Evolutionary conservation across 2,329 filamentous ascomycete species (phyloP).

Genomic region (Fonsecaea pedrosoi): DNA sequence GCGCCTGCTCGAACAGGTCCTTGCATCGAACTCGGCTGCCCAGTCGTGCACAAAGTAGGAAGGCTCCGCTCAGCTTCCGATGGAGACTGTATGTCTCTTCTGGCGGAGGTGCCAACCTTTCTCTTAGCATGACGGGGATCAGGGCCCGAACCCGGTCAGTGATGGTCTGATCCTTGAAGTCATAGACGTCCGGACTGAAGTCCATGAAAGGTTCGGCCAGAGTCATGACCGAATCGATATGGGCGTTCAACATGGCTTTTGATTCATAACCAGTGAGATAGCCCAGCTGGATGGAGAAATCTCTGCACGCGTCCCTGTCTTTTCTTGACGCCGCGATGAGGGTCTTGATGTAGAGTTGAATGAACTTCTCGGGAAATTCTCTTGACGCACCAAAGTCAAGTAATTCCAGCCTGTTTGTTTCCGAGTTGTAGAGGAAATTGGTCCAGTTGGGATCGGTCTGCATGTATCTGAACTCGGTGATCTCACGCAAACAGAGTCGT

Average conservation of each 20-base stretch:
- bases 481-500: slow-evolving; percentile 88
- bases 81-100: slow-evolving; percentile 98
- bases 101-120: slow-evolving; percentile 86
- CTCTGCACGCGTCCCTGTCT: slow-evolving; percentile 69
- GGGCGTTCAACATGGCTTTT: slow-evolving; percentile 83
- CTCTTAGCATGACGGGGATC: slow-evolving; percentile 91
- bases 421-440: slow-evolving; percentile 89
- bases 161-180: slow-evolving; percentile 94
- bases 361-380: slow-evolving; percentile 81
- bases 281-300: slow-evolving; percentile 76
- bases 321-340: slow-evolving; percentile 78
- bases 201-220: slow-evolving; percentile 88
- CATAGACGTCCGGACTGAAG: slow-evolving; percentile 80
- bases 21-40: slow-evolving; percentile 83
- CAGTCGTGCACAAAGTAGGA: slow-evolving; percentile 84
- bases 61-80: slow-evolving; percentile 92
- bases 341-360: slow-evolving; percentile 78
- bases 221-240: slow-evolving; percentile 84
- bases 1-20: slow-evolving; percentile 72
- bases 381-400: slow-evolving; percentile 94
- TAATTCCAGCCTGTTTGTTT: slow-evolving; percentile 76
- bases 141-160: slow-evolving; percentile 87
- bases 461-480: slow-evolving; percentile 96
- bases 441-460: slow-evolving; percentile 99
- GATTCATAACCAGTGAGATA: slow-evolving; percentile 94